These are phyloP conservation scores for Astrothelium subdiscretum DNA, from an alignment of 495 filamentous ascomycete genomes.

Conservation along the genomic window DNA sequence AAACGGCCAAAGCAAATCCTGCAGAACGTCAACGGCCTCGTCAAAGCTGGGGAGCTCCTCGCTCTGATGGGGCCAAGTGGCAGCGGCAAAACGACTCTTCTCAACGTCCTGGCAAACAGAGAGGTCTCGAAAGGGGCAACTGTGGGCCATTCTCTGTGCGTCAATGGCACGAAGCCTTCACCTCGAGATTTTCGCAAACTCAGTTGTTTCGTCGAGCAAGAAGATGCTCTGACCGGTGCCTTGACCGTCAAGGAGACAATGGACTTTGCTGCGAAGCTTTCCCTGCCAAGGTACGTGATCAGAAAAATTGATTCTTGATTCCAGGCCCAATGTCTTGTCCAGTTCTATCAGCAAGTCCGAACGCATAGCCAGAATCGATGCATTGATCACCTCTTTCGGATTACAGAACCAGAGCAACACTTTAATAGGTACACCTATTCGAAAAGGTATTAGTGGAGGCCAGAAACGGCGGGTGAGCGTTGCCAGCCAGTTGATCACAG, in stretches of 20 bases:
- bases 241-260: slow-evolving; percentile 69
- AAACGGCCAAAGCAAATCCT: slow-evolving; percentile 46
- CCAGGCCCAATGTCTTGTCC: slow-evolving; percentile 14
- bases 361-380: slow-evolving; percentile 41
- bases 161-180: slow-evolving; percentile 44
- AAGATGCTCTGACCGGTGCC: slow-evolving; percentile 68
- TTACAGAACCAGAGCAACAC: slow-evolving; percentile 51
- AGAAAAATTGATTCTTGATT: not conserved
- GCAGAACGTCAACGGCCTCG: slow-evolving; percentile 38
- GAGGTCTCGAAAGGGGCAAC: slow-evolving; percentile 36
- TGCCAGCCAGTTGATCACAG: slow-evolving; percentile 66
- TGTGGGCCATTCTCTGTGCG: slow-evolving; percentile 36
- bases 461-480: slow-evolving; percentile 71
- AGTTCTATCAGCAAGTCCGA: slow-evolving; percentile 36
- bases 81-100: slow-evolving; percentile 66
- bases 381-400: slow-evolving; percentile 49
- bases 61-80: slow-evolving; percentile 67
- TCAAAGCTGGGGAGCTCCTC: slow-evolving; percentile 54
- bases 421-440: slow-evolving; percentile 65
- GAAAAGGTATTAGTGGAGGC: slow-evolving; percentile 68
- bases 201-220: slow-evolving; percentile 70
- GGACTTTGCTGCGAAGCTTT: slow-evolving; percentile 50
- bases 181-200: slow-evolving; percentile 37
- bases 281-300: slow-evolving; percentile 39
- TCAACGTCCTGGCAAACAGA: slow-evolving; percentile 60